phyloP scores from a whole-genome alignment of 805 yeast genomes.

The Candida endomychidarum region DNA sequence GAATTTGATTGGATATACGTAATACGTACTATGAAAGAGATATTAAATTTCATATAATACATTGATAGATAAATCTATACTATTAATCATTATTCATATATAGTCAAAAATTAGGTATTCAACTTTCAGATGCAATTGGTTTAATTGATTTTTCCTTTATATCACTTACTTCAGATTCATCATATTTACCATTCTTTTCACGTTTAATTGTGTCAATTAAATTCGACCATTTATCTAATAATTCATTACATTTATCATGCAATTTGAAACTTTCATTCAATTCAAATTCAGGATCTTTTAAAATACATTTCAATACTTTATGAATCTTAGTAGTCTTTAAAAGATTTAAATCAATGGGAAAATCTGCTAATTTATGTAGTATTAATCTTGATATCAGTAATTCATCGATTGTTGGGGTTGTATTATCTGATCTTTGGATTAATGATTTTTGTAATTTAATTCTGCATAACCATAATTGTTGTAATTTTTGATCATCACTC shows the following conservation, averaged over 20 bases:
- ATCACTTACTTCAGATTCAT: slow-evolving; percentile 29
- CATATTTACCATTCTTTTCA: slow-evolving; percentile 24
- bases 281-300: slow-evolving; percentile 38
- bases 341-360: slow-evolving; percentile 41
- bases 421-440: slow-evolving; percentile 42
- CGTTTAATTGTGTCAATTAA: slow-evolving; percentile 35
- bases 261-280: slow-evolving; percentile 45
- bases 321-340: slow-evolving; percentile 49
- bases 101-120: neutral
- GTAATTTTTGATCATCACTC: slow-evolving; percentile 40
- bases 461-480: slow-evolving; percentile 49
- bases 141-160: slow-evolving; percentile 12
- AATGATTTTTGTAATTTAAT: slow-evolving; percentile 49
- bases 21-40: neutral
- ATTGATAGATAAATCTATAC: slow-evolving; percentile 3
- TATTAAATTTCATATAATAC: slow-evolving; percentile 7
- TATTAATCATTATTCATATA: slow-evolving; percentile 9
- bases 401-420: slow-evolving; percentile 46
- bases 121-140: slow-evolving; percentile 7
- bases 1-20: slow-evolving; percentile 2
- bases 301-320: slow-evolving; percentile 51
- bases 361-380: slow-evolving; percentile 41
- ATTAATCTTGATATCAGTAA: slow-evolving; percentile 41
- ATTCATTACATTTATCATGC: slow-evolving; percentile 43
- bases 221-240: slow-evolving; percentile 43